Evolutionary conservation across 2,329 filamentous ascomycete genomes (phyloP), one percentile per base, ranked within the genome.

Genomic region (Pseudopithomyces chartarum): DNA sequence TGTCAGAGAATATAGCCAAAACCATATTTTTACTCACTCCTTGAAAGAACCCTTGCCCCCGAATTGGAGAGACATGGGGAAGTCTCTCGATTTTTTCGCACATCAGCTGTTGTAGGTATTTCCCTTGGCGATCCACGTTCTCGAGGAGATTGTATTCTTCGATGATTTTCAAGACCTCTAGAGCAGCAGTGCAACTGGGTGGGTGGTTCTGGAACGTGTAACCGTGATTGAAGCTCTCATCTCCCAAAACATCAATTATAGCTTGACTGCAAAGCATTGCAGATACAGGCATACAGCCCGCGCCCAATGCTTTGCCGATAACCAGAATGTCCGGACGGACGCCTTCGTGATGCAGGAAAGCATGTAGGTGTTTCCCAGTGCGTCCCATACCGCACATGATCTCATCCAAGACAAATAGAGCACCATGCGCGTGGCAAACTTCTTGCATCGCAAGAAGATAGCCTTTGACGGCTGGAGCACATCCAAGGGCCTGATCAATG

Each of bases 361-460:
- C 84, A 73, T 90, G 83, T 61, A 88, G 73, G 4, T 77, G 81
- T 0, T 86, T 87, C 0, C 29, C 47, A 11, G 81, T 82, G 1
- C 86, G 77, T 1, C 87, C 87, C 73, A 84, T 83, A 2, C 87
- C 87, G 46, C 84, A 88, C 88, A 92, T 91, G 43, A 92, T 82
- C 69, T 94, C 91, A 66, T 95, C 91, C 0, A 94, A 76, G 44
- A 94, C 88, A n/a, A 95, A 79, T 0, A 95, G 82, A 0, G 88
- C 86, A 0, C 88, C 90, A 66, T 94, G 81, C 58, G 84, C 85
- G 51, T 88, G 82, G 70, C 91, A 95, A 1, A 95, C 79, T 1
- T 78, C 77, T 65, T 84, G 84, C 74, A 94, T 85, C 0, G 87
- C 89, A 49, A 80, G 76, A 48, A 93, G 85, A 62, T 95, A 95